phyloP scores from a whole-genome alignment of 495 filamentous ascomycete species.

The Xanthoparmelia taractica region DNA sequence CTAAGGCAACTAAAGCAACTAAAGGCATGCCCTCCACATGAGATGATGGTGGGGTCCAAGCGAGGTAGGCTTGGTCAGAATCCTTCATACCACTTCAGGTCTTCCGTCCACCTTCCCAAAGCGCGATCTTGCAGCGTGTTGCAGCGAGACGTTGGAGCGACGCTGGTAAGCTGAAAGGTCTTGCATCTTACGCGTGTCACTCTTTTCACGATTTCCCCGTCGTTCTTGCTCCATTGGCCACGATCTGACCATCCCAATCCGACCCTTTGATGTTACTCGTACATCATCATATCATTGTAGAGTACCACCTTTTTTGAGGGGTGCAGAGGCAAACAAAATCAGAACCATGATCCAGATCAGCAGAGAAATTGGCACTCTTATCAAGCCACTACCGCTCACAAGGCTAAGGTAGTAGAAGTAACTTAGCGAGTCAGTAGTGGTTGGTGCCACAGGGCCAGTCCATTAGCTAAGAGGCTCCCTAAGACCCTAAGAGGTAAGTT shows the following conservation, averaged over 20 bases:
- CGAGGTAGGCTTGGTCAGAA: background rate
- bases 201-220: background rate
- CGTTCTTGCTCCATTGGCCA: background rate
- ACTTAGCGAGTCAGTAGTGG: background rate
- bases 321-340: too few relatives aligned
- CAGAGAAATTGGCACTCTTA: slow-evolving; percentile 3
- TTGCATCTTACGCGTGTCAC: slow-evolving; percentile 4
- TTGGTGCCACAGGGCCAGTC: background rate
- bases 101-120: slow-evolving; percentile 14
- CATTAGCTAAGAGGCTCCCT: background rate
- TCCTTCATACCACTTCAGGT: slow-evolving; percentile 3
- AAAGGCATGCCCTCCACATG: too few relatives aligned
- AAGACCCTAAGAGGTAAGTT: too few relatives aligned
- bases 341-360: slow-evolving; percentile 8
- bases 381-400: slow-evolving; percentile 11
- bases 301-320: too few relatives aligned
- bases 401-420: too few relatives aligned
- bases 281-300: too few relatives aligned
- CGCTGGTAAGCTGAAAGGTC: slow-evolving; percentile 1
- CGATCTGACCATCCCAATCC: too few relatives aligned
- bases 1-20: background rate
- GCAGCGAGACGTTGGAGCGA: background rate
- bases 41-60: slow-evolving; percentile 13
- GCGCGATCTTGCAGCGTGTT: background rate
- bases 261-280: too few relatives aligned